These are phyloP conservation scores for Colletotrichum spinosum DNA, from an alignment of 2,329 filamentous ascomycete genomes.

Conservation along the genomic window DNA sequence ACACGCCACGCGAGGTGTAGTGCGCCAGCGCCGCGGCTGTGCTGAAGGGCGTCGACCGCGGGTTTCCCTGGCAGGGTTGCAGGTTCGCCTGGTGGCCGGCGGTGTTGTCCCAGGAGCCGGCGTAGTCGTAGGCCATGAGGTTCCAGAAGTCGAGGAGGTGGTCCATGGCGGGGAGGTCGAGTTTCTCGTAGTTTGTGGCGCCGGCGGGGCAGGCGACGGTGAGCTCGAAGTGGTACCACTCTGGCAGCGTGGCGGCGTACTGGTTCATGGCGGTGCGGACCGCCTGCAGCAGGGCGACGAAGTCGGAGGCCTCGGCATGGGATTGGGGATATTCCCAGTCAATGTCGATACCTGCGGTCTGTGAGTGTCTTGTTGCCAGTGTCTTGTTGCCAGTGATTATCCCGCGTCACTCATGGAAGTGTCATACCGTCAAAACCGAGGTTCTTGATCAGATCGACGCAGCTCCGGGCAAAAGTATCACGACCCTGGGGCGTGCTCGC, in stretches of 20 bases:
- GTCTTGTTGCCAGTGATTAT: too few relatives aligned
- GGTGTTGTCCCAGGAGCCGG: conserved; percentile 80
- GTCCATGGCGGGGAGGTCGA: conserved; percentile 75
- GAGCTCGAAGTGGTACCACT: conserved; percentile 69
- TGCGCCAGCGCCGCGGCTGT: conserved; percentile 76
- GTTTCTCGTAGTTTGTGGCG: conserved; percentile 69
- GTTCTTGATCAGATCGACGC: conserved; percentile 81
- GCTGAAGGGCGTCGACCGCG: conserved; percentile 81
- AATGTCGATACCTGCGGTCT: conserved; percentile 61
- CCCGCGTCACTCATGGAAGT: too few relatives aligned
- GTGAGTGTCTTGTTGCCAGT: neutral
- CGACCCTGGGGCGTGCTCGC: conserved; percentile 78
- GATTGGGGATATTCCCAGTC: conserved; percentile 77
- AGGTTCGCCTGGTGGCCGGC: conserved; percentile 88
- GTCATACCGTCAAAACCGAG: conserved; percentile 76
- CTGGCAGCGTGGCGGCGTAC: conserved; percentile 60
- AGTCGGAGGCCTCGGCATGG: conserved; percentile 65
- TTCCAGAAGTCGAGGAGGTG: conserved; percentile 79
- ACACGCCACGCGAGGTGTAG: conserved; percentile 76
- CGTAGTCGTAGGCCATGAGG: conserved; percentile 90
- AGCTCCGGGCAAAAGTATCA: conserved; percentile 76
- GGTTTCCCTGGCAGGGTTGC: conserved; percentile 67
- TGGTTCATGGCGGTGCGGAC: conserved; percentile 69
- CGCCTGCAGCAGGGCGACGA: conserved; percentile 68
- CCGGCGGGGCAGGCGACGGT: conserved; percentile 75